Base-by-base conservation (phyloP, 2,329 filamentous ascomycete species). In the Dactylonectria macrodidyma region DNA sequence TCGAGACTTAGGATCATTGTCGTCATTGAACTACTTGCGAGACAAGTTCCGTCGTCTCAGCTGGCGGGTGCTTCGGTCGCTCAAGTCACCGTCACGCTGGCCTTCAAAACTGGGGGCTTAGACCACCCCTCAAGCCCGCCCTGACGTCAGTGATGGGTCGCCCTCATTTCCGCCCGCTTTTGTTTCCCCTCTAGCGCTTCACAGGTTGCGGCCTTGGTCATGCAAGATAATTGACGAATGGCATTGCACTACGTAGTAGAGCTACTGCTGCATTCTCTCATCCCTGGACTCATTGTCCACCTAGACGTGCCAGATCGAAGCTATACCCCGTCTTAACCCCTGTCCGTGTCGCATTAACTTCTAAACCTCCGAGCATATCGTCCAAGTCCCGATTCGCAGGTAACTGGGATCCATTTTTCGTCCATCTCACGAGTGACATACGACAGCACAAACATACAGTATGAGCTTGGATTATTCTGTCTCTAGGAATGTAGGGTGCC, bases 101-200 rank as follows among this genome's bases (percentile, higher is more conserved):
- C 30, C 58, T 34, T 54, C 24, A 51, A 51, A 55, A 52, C 66
- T 58, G 60, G 59, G 51, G 30, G 55, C 41, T 48, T 50, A 48
- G 57, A 30, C 7, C 19, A 19, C 41, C 36, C 44, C 52, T 34
- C 48, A 50, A 59, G 47, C 62, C 63, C 67, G 59, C 58, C 66
- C 65, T 75, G 73, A 75, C 73, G 73, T 75, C 73, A 75, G 60
- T 52, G 34, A 36, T 33, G 47, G 54, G 48, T 48, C 55, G 51
- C 51, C 50, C 51, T 54, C 54, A 62, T 60, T 50, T 52, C 69
- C 62, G 33, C 44, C 63, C 62, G 67, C 54, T 62, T 44, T 65
- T 47, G 63, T 62, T 52, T 41, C 47, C 22, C 34, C 46, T 51
- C 48, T 50, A 38, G 57, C 33, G 57, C 47, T 36, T n/a, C 47